phyloP scores from a whole-genome alignment of 306 rosid species.

The Hippophae gyantsensis region DNA sequence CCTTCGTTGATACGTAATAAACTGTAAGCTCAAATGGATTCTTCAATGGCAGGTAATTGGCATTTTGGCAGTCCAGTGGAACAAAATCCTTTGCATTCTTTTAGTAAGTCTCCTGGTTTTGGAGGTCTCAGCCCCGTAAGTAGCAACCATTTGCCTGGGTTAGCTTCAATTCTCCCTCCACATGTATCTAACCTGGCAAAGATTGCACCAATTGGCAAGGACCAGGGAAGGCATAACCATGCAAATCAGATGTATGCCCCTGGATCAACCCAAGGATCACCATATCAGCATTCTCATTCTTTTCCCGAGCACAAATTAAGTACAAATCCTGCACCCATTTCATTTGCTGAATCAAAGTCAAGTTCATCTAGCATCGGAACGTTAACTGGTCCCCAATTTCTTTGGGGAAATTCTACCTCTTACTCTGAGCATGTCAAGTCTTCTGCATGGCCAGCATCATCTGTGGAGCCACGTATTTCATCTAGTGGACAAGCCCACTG shows the following conservation, averaged over 20 bases:
- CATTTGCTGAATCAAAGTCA: slow-evolving; percentile 46
- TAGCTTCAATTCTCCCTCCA: slow-evolving; percentile 74
- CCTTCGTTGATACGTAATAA: slow-evolving; percentile 8
- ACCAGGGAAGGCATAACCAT: slow-evolving; percentile 53
- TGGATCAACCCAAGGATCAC: slow-evolving; percentile 41
- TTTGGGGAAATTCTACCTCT: slow-evolving; percentile 87
- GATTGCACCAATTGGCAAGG: slow-evolving; percentile 89
- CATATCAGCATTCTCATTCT: slow-evolving; percentile 58
- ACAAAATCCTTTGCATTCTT: slow-evolving; percentile 47
- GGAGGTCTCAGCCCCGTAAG: slow-evolving; percentile 57
- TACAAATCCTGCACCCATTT: slow-evolving; percentile 56
- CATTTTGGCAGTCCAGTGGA: slow-evolving; percentile 76
- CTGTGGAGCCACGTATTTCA: slow-evolving; percentile 51
- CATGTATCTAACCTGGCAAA: slow-evolving; percentile 55
- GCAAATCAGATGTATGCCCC: slow-evolving; percentile 36
- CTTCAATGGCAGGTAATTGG: slow-evolving; percentile 54
- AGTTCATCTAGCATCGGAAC: slow-evolving; percentile 66
- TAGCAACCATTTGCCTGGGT: slow-evolving; percentile 63
- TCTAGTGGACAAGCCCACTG: slow-evolving; percentile 70
- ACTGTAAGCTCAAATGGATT: slow-evolving; percentile 14
- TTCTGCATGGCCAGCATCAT: slow-evolving; percentile 60
- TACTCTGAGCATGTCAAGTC: slow-evolving; percentile 49
- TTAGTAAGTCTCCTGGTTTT: slow-evolving; percentile 60
- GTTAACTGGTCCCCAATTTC: slow-evolving; percentile 85
- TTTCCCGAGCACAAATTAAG: slow-evolving; percentile 55